These are phyloP conservation scores for Hypoxylon fuscum DNA, from an alignment of 495 filamentous ascomycete genomes.

Conservation along the genomic window DNA sequence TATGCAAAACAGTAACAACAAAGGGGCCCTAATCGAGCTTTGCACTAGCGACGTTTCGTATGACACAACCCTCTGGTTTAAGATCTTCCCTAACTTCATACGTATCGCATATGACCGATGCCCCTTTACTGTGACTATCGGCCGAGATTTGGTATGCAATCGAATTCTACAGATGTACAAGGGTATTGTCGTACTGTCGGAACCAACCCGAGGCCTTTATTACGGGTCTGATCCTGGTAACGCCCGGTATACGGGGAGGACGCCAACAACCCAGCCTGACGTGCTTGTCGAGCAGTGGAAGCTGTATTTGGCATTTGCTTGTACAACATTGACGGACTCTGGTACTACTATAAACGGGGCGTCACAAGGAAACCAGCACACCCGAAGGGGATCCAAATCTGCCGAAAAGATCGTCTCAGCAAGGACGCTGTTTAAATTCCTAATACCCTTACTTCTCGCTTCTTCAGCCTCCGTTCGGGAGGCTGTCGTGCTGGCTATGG, in stretches of 20 bases:
- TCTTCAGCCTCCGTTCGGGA: slow-evolving; percentile 80
- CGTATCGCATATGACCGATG: slow-evolving; percentile 90
- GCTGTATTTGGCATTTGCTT: slow-evolving; percentile 96
- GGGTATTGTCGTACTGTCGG: slow-evolving; percentile 78
- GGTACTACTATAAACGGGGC: slow-evolving; percentile 69
- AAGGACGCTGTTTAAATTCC: slow-evolving; percentile 83
- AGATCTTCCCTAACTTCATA: slow-evolving; percentile 95
- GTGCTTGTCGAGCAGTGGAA: slow-evolving; percentile 98
- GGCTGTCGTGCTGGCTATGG: slow-evolving; percentile 90
- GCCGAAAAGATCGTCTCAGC: slow-evolving; percentile 89
- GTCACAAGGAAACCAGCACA: slow-evolving; percentile 76
- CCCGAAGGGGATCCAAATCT: slow-evolving; percentile 82
- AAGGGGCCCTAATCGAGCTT: slow-evolving; percentile 89
- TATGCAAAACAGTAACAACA: slow-evolving; percentile 81
- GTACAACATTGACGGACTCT: slow-evolving; percentile 89
- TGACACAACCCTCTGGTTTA: slow-evolving; percentile 95
- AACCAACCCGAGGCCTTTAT: slow-evolving; percentile 70
- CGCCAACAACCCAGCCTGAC: slow-evolving; percentile 80
- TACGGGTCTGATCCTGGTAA: slow-evolving; percentile 57
- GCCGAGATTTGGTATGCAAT: slow-evolving; percentile 89
- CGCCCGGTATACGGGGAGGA: slow-evolving; percentile 59
- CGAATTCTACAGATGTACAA: slow-evolving; percentile 92
- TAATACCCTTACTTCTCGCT: slow-evolving; percentile 85
- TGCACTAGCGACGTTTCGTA: slow-evolving; percentile 96
- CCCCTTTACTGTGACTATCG: slow-evolving; percentile 86